Evolutionary conservation across 1,284 basidiomycete genomes (phyloP).

Genomic region (Earliella scabrosa): DNA sequence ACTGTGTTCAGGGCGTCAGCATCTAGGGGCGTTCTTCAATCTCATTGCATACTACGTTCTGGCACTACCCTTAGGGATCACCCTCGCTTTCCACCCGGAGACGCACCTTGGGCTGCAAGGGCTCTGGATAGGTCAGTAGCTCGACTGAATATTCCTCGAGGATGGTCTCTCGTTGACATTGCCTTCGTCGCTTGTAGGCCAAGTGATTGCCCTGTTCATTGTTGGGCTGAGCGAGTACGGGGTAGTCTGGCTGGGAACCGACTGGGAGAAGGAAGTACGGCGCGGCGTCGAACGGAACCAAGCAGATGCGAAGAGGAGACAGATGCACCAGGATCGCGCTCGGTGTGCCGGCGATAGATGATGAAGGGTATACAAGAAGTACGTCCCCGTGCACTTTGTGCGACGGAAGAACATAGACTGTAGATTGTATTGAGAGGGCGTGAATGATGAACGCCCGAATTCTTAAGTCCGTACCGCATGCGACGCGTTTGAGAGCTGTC

Average conservation of each 20-base stretch:
- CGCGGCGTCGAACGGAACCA: conserved; percentile 54
- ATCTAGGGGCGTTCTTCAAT: conserved; percentile 76
- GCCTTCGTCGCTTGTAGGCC: conserved; percentile 46
- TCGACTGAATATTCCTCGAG: not conserved
- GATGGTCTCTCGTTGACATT: too few relatives aligned
- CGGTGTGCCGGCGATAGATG: too few relatives aligned
- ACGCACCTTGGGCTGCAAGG: conserved; percentile 60
- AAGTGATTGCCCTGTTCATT: conserved; percentile 72
- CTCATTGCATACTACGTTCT: conserved; percentile 77
- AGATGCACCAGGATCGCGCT: conserved; percentile 19
- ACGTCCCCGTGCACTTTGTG: too few relatives aligned
- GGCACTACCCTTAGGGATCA: conserved; percentile 73
- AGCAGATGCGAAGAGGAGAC: conserved; percentile 49
- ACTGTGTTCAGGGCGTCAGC: conserved; percentile 59
- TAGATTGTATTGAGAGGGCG: too few relatives aligned
- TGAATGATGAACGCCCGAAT: too few relatives aligned
- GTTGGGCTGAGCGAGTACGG: conserved; percentile 73
- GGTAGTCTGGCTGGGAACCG: conserved; percentile 65
- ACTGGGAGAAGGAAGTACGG: conserved; percentile 67
- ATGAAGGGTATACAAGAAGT: too few relatives aligned
- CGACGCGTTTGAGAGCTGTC: too few relatives aligned
- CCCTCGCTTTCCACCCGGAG: conserved; percentile 58
- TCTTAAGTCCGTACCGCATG: too few relatives aligned
- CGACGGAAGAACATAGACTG: too few relatives aligned
- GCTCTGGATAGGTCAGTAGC: conserved; percentile 61